Base-by-base conservation (phyloP, 2,329 filamentous ascomycete genomes). In the Falciphora oryzae region DNA sequence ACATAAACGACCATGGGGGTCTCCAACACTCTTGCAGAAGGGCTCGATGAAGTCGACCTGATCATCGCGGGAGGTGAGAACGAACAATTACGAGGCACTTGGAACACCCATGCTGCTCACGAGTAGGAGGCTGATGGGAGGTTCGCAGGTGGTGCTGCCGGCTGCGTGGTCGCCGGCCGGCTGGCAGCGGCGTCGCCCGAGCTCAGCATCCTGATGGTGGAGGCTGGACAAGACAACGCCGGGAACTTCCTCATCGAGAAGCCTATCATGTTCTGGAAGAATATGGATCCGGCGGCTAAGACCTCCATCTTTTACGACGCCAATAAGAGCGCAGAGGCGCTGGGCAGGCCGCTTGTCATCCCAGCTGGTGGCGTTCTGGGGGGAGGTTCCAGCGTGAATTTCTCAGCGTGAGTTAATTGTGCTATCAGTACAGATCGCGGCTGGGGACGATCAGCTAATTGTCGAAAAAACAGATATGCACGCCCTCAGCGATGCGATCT, bases 181-280 rank as follows among this genome's bases (percentile, higher is more conserved):
- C 77, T 85, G 3, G 80, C 82, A 10, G 80, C 81, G 0, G 78
- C 83, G 62, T 80, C 80, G 65, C 80, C 80, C 0, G 73, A 75
- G 29, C 74, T 85, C 3, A 78, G 77, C n/a, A 80, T 85, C 60
- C 73, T 85, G 14, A 73, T 87, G 13, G 78, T 86, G 56, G 84
- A 87, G 69, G 75, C 77, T 28, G 84, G 84, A 0, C 75, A 75
- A 16, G 81, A 85, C 71, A 85, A 82, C 68, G 79, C 79, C 68
- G 79, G 80, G 67, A 75, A 80, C 63, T 79, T 80, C 0, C 77
- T 75, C 14, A 75, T 86, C 27, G 74, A 79, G 14, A 76, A 82
- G 63, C 83, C 84, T 0, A 81, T 78, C 0, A 72, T 84, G 6
- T 85, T 77, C 66, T 71, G 80, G 29, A 72, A 74, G 32, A 80